phyloP scores from a whole-genome alignment of 805 yeast genomes.

The Wickerhamiella shivajii region DNA sequence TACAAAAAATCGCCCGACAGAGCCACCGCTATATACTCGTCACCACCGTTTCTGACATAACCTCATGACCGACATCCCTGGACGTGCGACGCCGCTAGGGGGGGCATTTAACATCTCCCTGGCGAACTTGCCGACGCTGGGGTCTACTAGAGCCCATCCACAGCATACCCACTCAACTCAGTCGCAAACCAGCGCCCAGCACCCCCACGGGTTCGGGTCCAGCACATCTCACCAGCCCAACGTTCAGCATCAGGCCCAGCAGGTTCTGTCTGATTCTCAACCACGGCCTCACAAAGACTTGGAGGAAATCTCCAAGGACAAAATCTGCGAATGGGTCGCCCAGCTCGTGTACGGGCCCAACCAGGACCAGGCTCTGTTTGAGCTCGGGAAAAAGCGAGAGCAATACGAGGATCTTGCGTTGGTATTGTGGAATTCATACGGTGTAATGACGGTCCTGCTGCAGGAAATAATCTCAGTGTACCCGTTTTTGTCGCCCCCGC shows the following conservation, averaged over 20 bases:
- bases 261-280: too few relatives aligned
- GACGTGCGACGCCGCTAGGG: too few relatives aligned
- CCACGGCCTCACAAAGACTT: too few relatives aligned
- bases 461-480: constrained; percentile 86
- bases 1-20: too few relatives aligned
- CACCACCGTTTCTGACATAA: neutral
- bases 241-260: too few relatives aligned
- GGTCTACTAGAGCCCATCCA: too few relatives aligned
- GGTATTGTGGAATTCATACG: constrained; percentile 90
- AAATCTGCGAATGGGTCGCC: constrained; percentile 77
- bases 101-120: constrained; percentile 5
- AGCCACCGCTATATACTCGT: too few relatives aligned
- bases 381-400: constrained; percentile 86
- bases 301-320: constrained; percentile 32
- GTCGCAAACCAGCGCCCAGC: neutral
- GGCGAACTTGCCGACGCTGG: constrained; percentile 5
- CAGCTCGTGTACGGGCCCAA: constrained; percentile 83
- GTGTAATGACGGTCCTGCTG: constrained; percentile 82
- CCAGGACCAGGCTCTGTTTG: constrained; percentile 83
- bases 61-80: too few relatives aligned
- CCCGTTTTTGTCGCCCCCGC: constrained; percentile 79
- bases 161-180: constrained; percentile 1
- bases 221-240: too few relatives aligned
- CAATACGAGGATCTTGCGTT: constrained; percentile 87
- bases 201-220: too few relatives aligned